phyloP scores from a whole-genome alignment of 176 grass and related monocot genomes.

The Dactylis glomerata region DNA sequence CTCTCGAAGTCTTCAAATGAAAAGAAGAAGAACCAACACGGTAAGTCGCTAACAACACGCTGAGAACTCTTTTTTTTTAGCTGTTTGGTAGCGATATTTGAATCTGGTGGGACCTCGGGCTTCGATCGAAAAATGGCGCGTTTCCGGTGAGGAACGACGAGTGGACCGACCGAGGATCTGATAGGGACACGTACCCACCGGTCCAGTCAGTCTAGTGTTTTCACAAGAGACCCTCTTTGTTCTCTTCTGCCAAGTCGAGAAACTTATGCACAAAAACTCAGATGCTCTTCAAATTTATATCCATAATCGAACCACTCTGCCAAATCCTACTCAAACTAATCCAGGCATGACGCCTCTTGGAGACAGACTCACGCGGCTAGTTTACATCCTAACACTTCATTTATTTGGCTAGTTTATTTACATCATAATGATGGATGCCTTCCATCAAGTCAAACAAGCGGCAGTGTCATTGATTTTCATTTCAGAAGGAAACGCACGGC shows the following conservation, averaged over 20 bases:
- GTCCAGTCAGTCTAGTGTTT: conserved; percentile 21
- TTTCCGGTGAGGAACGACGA: conserved; percentile 16
- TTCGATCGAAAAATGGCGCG: conserved; percentile 2
- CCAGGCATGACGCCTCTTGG: neutral
- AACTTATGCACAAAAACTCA: neutral
- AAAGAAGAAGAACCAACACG: no score
- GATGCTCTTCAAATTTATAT: neutral
- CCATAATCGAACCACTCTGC: neutral
- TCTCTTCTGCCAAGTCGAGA: neutral
- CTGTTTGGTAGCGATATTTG: neutral
- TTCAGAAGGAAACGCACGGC: neutral
- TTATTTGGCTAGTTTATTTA: no score
- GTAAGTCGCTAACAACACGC: no score
- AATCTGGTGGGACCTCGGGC: neutral
- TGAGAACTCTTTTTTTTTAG: no score
- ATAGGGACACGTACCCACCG: neutral
- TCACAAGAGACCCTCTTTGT: conserved; percentile 21
- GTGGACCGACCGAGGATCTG: neutral
- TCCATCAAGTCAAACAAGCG: neutral
- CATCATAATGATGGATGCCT: no score
- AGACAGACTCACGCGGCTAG: neutral
- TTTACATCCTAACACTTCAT: neutral
- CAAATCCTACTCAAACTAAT: neutral
- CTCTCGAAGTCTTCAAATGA: no score
- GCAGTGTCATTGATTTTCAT: neutral